Base-by-base conservation (phyloP, 208 protist species). In the Acanthamoeba castellanii region DNA sequence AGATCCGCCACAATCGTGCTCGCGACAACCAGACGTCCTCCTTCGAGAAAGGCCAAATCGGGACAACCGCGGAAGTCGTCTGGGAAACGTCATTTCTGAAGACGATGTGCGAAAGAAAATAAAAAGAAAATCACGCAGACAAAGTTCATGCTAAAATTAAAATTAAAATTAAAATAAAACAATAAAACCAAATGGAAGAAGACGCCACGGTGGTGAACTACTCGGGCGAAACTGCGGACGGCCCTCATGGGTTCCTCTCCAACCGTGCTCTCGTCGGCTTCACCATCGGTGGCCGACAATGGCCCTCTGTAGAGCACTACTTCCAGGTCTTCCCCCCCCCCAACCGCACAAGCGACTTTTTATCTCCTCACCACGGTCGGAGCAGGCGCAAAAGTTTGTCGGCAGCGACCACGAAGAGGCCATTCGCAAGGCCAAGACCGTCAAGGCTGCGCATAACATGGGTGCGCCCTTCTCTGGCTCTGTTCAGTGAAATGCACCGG, bases 221-320 rank as follows among this genome's bases (percentile, higher is more conserved):
- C 72, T 81, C 72, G n/a, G 81, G 81, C 9, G 81, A 88, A 42
- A 61, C 55, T 14, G 81, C 81, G 7, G 42, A 52, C 7, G 81
- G 81, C 2, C 47, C 42, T 18, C n/a, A 88, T 9, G 81, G 81
- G 25, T 52, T 27, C 20, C 52, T 88, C 8, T 88, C 81, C 30
- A 88, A 88, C n/a, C 42, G 81, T 25, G 81, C 81, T 25, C 16
- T 34, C 18, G 37, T 88, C 20, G 81, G 47, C 16, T 88, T 88
- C 42, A 34, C 42, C 13, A 16, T 88, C 11, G 81, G 0, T 32
- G 81, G 81, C 81, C 20, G 32, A 42, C 81, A 34, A 27, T 88
- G 81, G 81, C 81, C 81, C 81, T 64, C 81, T 3, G 81, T 88
- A 1, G 81, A 88, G 47, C 81, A 88, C 22, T 88, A 64, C 81